Evolutionary conservation across 352 stramenopile species (phyloP), one percentile per base, ranked within the genome.

Genomic region (Pythium periplocum): DNA sequence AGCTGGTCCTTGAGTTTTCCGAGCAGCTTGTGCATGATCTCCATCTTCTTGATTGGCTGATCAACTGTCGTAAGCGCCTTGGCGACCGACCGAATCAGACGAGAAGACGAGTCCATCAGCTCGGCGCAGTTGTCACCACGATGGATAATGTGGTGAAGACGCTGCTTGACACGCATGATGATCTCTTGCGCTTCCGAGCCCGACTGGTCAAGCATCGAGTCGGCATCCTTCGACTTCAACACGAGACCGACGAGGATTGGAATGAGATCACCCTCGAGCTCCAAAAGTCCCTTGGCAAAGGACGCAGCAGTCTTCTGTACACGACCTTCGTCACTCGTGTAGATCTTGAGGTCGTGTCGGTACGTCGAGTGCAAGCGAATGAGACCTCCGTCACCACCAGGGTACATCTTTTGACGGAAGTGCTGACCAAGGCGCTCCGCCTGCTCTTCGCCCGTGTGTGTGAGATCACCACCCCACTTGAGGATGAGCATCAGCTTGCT

Each of bases 331-430:
- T 99, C 97, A 48, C 84, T 98, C 3, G 96, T 99, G 71, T 99
- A 99, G 53, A 99, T 99, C 71, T 99, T 99, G 9, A 99, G 72
- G 67, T 99, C 97, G 77, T 99, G 98, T 2, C 98, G 90, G 64
- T 98, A 99, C 2, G 97, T 99, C 44, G 96, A 98, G 78, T 99
- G 98, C 38, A 99, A 74, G 35, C 97, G 90, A 45, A 99, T 93
- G 45, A 99, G 90, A 2, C 96, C 97, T 11, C 95, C 95, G 47
- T 95, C 87, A n/a, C 90, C 86, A 42, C 86, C 87, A 0, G 87
- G 89, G 50, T 96, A 97, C 78, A 97, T 88, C 65, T 87, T 90
- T 30, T 88, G 75, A 2, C 89, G 77, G 52, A 95, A 91, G 44
- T 85, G 86, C 36, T 96, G 87, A 2, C 97, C 97, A 30, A 99